Base-by-base conservation (phyloP, 805 yeast species). In the Pichia sporocuriosa region DNA sequence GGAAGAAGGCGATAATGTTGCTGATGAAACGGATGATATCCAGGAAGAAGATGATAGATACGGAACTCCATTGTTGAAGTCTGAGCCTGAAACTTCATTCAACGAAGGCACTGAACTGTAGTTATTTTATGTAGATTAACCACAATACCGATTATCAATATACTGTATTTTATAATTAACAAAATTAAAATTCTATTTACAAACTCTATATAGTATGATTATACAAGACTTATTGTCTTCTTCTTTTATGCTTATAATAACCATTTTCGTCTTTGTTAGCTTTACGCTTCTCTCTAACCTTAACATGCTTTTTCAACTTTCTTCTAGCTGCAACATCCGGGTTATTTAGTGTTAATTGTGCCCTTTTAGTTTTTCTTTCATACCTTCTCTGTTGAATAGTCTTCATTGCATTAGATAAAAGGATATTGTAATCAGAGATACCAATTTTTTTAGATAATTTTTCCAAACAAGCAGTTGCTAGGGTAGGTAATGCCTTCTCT, bases 301-400 rank as follows among this genome's bases (percentile, higher is more conserved):
- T 74, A 29, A 71, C 77, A 64, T 89, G 94, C 59, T 84, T 85
- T 62, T 70, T 81, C 54, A 85, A 56, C 64, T 83, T 85, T 60
- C 84, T 76, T 50, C 72, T 74, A 2, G 96, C 93, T n/a, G 86
- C 81, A 32, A 74, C 63, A 13, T 83, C 95, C 1, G 97, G 97
- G 4, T 82, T 84, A 17, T 71, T 73, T 10, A 89, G 69, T 3
- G 87, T 83, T 57, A 86, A 64, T 44, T 83, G 80, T 0, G 95
- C 83, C 43, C 88, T 71, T 56, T 80, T 81, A 0, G 84, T 73
- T 56, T 72, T 78, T 62, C 97, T 77, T 37, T 86, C 94, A 44
- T 73, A 72, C 54, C 97, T 75, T 59, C 86, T 75, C 27, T 67
- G 66, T 23, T 61, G 63, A 20, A 89, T 81, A 15, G 54, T 53